Conservation (phyloP, 495 filamentous ascomycete species). For the Cercophora sp. region DNA sequence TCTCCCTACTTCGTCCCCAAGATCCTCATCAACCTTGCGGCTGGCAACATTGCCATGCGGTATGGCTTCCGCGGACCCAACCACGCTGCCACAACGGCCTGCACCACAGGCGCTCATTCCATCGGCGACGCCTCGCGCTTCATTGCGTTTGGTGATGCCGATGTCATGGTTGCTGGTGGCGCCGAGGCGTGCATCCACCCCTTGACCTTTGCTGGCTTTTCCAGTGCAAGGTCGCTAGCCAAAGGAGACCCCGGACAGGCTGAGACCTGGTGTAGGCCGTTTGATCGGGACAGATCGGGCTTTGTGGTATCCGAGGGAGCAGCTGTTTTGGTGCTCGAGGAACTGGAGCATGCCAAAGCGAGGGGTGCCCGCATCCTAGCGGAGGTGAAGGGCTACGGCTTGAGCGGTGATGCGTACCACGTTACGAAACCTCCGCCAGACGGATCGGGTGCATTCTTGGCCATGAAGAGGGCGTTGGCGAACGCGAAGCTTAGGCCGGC, state of each 20-base stretch:
- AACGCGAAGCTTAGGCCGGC: conserved; percentile 65
- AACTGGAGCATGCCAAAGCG: conserved; percentile 78
- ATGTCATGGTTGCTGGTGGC: conserved; percentile 92
- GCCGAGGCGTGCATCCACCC: conserved; percentile 96
- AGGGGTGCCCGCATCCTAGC: conserved; percentile 82
- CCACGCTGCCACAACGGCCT: conserved; percentile 87
- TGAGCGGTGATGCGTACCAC: conserved; percentile 83
- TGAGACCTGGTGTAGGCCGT: conserved; percentile 71
- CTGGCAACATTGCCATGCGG: conserved; percentile 91
- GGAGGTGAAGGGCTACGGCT: conserved; percentile 83
- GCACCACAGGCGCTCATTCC: conserved; percentile 90
- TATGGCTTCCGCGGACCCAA: conserved; percentile 89
- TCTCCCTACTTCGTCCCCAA: conserved; percentile 89
- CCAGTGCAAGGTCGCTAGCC: conserved; percentile 77
- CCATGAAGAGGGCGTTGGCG: conserved; percentile 80
- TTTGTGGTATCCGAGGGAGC: conserved; percentile 95
- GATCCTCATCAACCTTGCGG: conserved; percentile 89
- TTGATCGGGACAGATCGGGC: conserved; percentile 74
- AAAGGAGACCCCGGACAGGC: conserved; percentile 78
- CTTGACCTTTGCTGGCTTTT: conserved; percentile 86
- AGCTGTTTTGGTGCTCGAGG: conserved; percentile 82
- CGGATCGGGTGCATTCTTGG: conserved; percentile 72
- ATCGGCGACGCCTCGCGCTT: conserved; percentile 90
- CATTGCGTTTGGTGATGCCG: conserved; percentile 83
- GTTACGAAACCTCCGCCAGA: conserved; percentile 84